Evolutionary conservation across 192 early-diverging fungal species (phyloP).

Genomic region (Kappamyces sp.): DNA sequence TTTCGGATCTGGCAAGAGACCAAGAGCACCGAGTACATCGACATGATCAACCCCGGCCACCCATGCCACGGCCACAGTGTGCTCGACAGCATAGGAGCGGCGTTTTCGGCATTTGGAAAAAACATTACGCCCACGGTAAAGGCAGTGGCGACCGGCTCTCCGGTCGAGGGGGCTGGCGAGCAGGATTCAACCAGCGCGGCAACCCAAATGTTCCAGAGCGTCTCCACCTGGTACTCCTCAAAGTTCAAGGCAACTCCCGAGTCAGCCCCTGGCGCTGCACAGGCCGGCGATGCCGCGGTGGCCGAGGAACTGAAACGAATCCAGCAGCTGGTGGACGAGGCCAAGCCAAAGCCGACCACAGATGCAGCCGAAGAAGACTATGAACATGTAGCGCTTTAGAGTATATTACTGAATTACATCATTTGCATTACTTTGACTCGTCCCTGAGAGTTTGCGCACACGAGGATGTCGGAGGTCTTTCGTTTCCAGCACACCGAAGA

Average conservation of each 20-base stretch:
- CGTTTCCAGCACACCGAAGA: slow-evolving; percentile 89
- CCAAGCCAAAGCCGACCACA: neutral
- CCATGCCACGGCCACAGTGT: slow-evolving; percentile 36
- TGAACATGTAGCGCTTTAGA: slow-evolving; percentile 14
- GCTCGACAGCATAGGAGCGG: slow-evolving; percentile 24
- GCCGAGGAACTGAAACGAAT: slow-evolving; percentile 9
- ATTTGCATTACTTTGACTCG: slow-evolving; percentile 78
- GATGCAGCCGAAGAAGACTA: slow-evolving; percentile 3
- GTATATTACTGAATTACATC: slow-evolving; percentile 11
- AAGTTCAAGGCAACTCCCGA: slow-evolving; percentile 28
- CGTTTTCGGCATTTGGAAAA: slow-evolving; percentile 24
- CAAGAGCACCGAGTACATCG: slow-evolving; percentile 41
- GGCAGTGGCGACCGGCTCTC: neutral
- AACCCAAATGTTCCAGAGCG: slow-evolving; percentile 29
- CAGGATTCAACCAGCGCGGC: slow-evolving; percentile 15
- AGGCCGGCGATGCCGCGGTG: slow-evolving; percentile 3
- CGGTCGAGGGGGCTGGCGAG: neutral
- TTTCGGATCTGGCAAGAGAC: slow-evolving; percentile 60
- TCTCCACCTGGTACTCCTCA: slow-evolving; percentile 21
- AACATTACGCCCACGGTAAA: slow-evolving; percentile 18
- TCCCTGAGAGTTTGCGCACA: slow-evolving; percentile 88
- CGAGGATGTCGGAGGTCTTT: slow-evolving; percentile 61
- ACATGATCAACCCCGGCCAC: slow-evolving; percentile 47
- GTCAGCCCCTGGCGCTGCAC: neutral
- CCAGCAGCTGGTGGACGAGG: slow-evolving; percentile 8